phyloP scores from a whole-genome alignment of 192 early-diverging fungal genomes.

The Backusella sp. region DNA sequence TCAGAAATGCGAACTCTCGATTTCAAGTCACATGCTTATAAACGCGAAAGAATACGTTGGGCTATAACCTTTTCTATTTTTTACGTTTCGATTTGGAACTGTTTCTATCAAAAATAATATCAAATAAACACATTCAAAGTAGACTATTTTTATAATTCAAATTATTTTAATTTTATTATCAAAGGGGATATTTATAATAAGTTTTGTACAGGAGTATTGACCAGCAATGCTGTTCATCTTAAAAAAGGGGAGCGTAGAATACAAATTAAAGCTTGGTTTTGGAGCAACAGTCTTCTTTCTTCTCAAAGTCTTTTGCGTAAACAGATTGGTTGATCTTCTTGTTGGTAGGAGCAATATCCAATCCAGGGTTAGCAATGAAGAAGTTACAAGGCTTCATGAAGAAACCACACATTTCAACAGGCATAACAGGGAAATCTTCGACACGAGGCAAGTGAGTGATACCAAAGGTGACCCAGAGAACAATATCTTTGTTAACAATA shows the following conservation, averaged over 20 bases:
- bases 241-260: background rate
- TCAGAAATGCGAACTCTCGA: too few relatives aligned
- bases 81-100: too few relatives aligned
- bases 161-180: background rate
- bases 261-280: slow-evolving; percentile 19
- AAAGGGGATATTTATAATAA: slow-evolving; percentile 4
- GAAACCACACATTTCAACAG: slow-evolving; percentile 38
- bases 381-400: slow-evolving; percentile 39
- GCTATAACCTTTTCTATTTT: too few relatives aligned
- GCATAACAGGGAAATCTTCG: slow-evolving; percentile 43
- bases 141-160: background rate
- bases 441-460: slow-evolving; percentile 38
- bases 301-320: slow-evolving; percentile 16
- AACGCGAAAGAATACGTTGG: too few relatives aligned
- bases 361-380: slow-evolving; percentile 35
- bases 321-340: slow-evolving; percentile 33
- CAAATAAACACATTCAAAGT: background rate
- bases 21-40: too few relatives aligned
- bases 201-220: background rate
- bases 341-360: slow-evolving; percentile 36
- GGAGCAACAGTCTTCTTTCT: slow-evolving; percentile 16
- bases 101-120: too few relatives aligned
- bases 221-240: slow-evolving; percentile 5
- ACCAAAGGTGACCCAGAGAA: slow-evolving; percentile 41
- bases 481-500: slow-evolving; percentile 31